Base-by-base conservation (phyloP, 2,329 filamentous ascomycete genomes). In the Ophiosphaerella herpotricha region DNA sequence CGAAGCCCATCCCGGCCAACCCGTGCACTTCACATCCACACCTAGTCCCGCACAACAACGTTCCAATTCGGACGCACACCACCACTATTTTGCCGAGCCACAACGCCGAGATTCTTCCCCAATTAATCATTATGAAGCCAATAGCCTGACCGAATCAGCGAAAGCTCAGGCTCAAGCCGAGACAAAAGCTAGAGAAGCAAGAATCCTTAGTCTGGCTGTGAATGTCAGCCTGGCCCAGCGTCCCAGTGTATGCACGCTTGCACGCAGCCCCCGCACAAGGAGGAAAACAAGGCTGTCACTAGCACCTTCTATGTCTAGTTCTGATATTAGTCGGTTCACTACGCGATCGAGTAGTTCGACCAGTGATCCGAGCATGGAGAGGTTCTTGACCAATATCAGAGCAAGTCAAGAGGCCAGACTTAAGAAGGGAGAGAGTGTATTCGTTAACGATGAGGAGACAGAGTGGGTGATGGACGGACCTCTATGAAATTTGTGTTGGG, bases 371-470 rank as follows among this genome's bases (percentile, higher is more conserved):
- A 38, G 42, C 33, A 35, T 38, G 4, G 48, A 48, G 18, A 43
- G 43, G n/a, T 60, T 60, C 45, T 42, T 60, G 9, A 48, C 29
- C 7, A 52, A 58, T 32, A 40, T 60, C 2, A 43, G 57, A 2
- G 55, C 55, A 9, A 60, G 57, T 40, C 44, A 56, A 13, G 55
- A 60, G 26, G 52, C 47, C 7, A 29, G 26, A 29, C 26, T 29
- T 3, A 29, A 29, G 26, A 29, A 29, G 11, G 26, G 26, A 11
- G 26, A 29, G 26, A 29, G 26, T 8, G 7, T 29, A 29, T 29
- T 29, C 11, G 26, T 8, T 11, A 11, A 29, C 3, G 26, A 29
- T 29, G 6, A 11, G 6, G 26, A 11, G 26, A 29, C 26, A 29
- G 26, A 29, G 26, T 29, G 26, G 26, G 11, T 8, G 26, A 29